Base-by-base conservation (phyloP, 805 yeast genomes). In the Hanseniaspora hatyaiensis region DNA sequence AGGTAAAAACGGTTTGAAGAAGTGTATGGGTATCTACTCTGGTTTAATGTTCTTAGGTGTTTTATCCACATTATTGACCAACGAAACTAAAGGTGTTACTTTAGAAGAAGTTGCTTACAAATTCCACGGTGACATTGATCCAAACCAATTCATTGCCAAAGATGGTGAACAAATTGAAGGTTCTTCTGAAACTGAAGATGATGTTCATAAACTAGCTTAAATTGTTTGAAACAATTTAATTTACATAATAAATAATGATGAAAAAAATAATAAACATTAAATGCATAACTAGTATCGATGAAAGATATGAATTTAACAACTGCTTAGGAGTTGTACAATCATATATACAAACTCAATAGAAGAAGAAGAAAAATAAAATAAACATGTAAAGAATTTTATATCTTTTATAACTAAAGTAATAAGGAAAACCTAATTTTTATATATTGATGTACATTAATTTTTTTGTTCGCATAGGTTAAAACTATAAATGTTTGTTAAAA, bases 81-180 rank as follows among this genome's bases (percentile, higher is more conserved):
- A 95, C 58, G 96, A 86, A 73, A 85, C 96, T 52, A 83, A 82
- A 77, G 78, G 95, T 73, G 77, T 76, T 76, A 83, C 95, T 41
- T 74, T 86, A 58, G 96, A 86, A 72, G 80, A 84, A 63, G 74
- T 86, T 52, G 66, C 78, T 55, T 95, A 83, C 68, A 75, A 74
- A 61, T 77, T 78, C 59, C 95, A 86, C 62, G 95, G 79, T 61
- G 95, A 86, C 69, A 65, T 79, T 55, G 76, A 77, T 52, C 68
- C 70, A 41, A 48, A 48, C 24, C 45, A 41, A 34, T 48, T 48
- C 40, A 48, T 48, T 9, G 34, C 37, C 16, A 16, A 20, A 24
- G 24, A 23, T 22, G 19, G 30, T 23, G 47, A 43, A 29, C 49
- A 45, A 34, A 34, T 41, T 15, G 42, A 48, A 36, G 36, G 23